phyloP scores from a whole-genome alignment of 495 filamentous ascomycete genomes.

The Recurvomyces mirabilis region DNA sequence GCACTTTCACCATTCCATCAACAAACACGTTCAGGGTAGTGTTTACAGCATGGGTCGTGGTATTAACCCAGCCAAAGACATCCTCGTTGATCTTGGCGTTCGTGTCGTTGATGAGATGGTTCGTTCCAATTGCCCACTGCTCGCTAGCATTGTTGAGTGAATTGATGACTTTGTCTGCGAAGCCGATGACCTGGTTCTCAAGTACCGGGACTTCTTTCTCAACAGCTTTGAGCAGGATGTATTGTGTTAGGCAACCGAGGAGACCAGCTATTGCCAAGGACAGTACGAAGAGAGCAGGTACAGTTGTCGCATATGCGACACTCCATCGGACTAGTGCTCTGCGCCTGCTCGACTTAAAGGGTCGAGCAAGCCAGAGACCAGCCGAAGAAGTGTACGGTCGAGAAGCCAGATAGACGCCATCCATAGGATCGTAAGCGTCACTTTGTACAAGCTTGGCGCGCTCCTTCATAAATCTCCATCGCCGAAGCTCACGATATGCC shows the following conservation, averaged over 20 bases:
- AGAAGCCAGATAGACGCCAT: constrained; percentile 79
- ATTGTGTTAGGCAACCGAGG: constrained; percentile 75
- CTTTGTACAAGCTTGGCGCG: constrained; percentile 55
- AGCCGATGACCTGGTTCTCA: constrained; percentile 63
- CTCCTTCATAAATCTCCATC: constrained; percentile 61
- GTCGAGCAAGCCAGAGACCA: constrained; percentile 61
- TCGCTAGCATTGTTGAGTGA: constrained; percentile 60
- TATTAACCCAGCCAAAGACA: constrained; percentile 80
- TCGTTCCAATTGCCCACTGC: constrained; percentile 67
- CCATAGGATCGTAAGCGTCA: constrained; percentile 64
- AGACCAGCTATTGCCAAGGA: constrained; percentile 77
- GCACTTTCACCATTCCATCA: constrained; percentile 53
- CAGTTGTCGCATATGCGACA: constrained; percentile 74
- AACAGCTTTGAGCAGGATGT: constrained; percentile 59
- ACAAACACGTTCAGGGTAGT: constrained; percentile 74
- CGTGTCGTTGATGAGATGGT: constrained; percentile 54
- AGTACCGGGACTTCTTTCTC: constrained; percentile 67
- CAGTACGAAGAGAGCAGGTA: constrained; percentile 77
- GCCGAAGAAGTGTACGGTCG: constrained; percentile 57
- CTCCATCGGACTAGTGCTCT: constrained; percentile 72
- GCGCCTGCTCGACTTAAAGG: constrained; percentile 54
- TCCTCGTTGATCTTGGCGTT: constrained; percentile 70
- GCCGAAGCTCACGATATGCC: constrained; percentile 66
- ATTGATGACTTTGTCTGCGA: constrained; percentile 66
- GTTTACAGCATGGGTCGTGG: constrained; percentile 69